phyloP scores from a whole-genome alignment of 2,329 filamentous ascomycete genomes.

The Cercospora beticola region DNA sequence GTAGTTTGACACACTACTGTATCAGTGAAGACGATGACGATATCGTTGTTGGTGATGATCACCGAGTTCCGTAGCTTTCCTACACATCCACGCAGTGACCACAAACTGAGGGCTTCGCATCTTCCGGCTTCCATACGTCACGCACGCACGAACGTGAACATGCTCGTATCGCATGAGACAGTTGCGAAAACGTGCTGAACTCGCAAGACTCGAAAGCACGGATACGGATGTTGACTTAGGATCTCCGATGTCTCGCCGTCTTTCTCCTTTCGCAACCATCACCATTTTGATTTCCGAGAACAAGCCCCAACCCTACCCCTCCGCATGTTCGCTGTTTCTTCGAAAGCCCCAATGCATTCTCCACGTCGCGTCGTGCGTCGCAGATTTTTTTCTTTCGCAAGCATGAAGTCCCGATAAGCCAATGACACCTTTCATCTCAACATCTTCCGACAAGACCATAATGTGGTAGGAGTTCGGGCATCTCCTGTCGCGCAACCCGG shows the following conservation, averaged over 20 bases:
- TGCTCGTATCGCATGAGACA: not conserved
- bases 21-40: not conserved
- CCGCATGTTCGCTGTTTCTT: not conserved
- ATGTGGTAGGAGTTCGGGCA: constrained; percentile 8
- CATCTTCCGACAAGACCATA: not conserved
- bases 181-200: not conserved
- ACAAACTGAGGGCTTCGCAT: not conserved
- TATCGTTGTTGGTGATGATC: not conserved
- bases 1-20: not conserved
- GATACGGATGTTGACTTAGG: not conserved
- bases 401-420: not conserved
- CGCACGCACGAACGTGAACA: too few species aligned
- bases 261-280: not conserved
- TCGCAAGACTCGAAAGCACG: not conserved
- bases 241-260: not conserved
- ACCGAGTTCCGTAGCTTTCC: not conserved
- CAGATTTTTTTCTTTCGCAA: not conserved
- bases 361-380: not conserved
- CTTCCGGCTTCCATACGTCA: not conserved
- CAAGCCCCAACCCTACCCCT: not conserved
- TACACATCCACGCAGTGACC: not conserved
- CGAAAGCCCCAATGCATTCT: not conserved
- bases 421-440: not conserved
- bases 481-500: not conserved
- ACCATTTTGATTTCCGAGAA: not conserved